Conservation (phyloP, 1,284 basidiomycete species). For the Trichosporon faecale region DNA sequence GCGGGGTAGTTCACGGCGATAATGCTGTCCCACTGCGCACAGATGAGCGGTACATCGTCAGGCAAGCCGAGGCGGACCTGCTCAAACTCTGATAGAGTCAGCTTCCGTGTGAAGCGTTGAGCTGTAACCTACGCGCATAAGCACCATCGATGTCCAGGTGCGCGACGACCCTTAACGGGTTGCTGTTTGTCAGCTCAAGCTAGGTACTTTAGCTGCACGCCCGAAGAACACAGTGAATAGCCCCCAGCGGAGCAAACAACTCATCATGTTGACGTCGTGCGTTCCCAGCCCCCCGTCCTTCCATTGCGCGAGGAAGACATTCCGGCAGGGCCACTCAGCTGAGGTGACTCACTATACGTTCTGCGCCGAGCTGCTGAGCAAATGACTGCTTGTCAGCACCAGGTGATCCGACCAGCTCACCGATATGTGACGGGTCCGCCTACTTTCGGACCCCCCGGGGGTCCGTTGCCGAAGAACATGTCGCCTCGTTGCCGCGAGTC, state of each 20-base stretch:
- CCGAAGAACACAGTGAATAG: background rate
- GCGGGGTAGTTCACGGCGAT: slow-evolving; percentile 98
- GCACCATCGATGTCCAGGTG: slow-evolving; percentile 94
- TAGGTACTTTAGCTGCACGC: background rate
- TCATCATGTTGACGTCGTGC: too few relatives aligned
- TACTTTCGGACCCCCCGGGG: background rate
- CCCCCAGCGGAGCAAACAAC: background rate
- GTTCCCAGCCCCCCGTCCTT: too few relatives aligned
- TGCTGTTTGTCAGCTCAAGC: slow-evolving; percentile 25
- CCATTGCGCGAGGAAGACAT: background rate
- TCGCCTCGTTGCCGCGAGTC: background rate
- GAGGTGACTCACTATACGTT: background rate
- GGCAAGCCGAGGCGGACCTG: slow-evolving; percentile 74
- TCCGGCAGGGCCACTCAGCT: background rate
- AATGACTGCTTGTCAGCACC: background rate
- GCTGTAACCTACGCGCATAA: slow-evolving; percentile 60
- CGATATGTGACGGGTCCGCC: background rate
- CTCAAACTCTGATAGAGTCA: slow-evolving; percentile 64
- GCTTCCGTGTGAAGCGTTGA: background rate
- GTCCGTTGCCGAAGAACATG: slow-evolving; percentile 5
- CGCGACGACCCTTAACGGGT: slow-evolving; percentile 60
- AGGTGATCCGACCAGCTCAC: background rate
- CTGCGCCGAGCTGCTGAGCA: background rate
- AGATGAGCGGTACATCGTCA: slow-evolving; percentile 72
- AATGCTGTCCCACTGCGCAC: slow-evolving; percentile 81